Evolutionary conservation across 2,329 filamentous ascomycete species (phyloP).

Genomic region (Parafenestella ontariensis): DNA sequence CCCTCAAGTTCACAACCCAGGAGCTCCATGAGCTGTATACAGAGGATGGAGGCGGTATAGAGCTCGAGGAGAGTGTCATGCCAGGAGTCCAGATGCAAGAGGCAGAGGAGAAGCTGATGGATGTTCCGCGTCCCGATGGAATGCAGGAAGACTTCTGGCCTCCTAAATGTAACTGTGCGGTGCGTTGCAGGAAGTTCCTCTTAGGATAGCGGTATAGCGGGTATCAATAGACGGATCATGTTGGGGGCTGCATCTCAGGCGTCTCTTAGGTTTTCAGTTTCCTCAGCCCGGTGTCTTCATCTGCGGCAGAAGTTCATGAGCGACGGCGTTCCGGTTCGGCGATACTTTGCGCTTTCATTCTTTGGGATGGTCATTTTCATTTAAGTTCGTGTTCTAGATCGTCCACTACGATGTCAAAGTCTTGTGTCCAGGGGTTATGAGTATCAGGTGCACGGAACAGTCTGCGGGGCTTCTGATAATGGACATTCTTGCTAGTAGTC

Average conservation of each 20-base stretch:
- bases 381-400: too few species aligned
- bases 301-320: not conserved
- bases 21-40: slow-evolving; percentile 25
- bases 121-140: not conserved
- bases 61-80: slow-evolving; percentile 8
- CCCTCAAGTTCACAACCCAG: slow-evolving; percentile 9
- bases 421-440: too few species aligned
- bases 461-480: too few species aligned
- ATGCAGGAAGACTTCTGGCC: slow-evolving; percentile 17
- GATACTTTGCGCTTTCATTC: not conserved
- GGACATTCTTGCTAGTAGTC: too few species aligned
- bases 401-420: too few species aligned
- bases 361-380: too few species aligned
- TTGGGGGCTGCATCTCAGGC: not conserved
- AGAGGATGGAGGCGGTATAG: slow-evolving; percentile 23
- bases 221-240: not conserved
- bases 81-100: not conserved
- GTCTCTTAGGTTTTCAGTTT: not conserved
- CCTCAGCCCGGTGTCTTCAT: too few species aligned
- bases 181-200: slow-evolving; percentile 5
- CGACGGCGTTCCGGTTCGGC: not conserved
- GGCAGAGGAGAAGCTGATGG: not conserved
- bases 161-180: slow-evolving; percentile 19
- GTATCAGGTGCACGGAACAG: too few species aligned
- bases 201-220: not conserved